Base-by-base conservation (phyloP, 2,329 filamentous ascomycete genomes). In the Helotiales sp. region DNA sequence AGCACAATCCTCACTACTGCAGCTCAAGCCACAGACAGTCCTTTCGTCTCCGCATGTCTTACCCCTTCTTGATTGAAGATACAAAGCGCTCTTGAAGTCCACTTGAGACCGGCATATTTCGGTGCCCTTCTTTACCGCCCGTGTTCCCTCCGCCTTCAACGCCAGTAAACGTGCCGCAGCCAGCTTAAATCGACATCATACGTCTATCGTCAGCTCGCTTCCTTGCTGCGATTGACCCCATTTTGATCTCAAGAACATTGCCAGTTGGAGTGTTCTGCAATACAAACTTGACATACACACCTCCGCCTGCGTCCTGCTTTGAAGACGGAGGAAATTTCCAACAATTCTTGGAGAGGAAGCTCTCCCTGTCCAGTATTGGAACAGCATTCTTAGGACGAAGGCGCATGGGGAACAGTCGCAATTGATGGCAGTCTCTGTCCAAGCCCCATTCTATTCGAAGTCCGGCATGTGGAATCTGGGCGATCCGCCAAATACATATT, bases 391-490 rank as follows among this genome's bases (percentile, higher is more conserved):
- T 28, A 20, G 30, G 34, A 15, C 37, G 47, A 26, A 45, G 43
- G 37, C 63, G 52, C 60, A 73, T 73, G 71, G 66, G 37, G 68
- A 45, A 47, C 65, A 72, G 61, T 63, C 70, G 70, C 67, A 74
- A 72, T 75, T 75, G 73, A 77, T 77, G 75, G 75, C 75, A 75
- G 72, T 76, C 69, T 75, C 74, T 69, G 70, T 77, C 63, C 74
- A 75, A 70, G 64, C 69, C 69, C 69, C 69, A 70, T 67, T 72
- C 43, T 71, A 71, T 67, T 73, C 75, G 65, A 75, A 74, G 68
- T 69, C 71, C 69, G 72, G 67, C 65, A 73, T 75, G 70, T 77
- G 75, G 75, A 71, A 73, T 63, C 65, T 74, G 71, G 72, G 71
- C 66, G 73, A 75, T 67, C 64, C 72, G 62, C 70, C 68, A 49